Evolutionary conservation across 768 basidiomycete genomes (phyloP), one percentile per base, ranked within the genome.

Genomic region (Tubosaeta sp.): DNA sequence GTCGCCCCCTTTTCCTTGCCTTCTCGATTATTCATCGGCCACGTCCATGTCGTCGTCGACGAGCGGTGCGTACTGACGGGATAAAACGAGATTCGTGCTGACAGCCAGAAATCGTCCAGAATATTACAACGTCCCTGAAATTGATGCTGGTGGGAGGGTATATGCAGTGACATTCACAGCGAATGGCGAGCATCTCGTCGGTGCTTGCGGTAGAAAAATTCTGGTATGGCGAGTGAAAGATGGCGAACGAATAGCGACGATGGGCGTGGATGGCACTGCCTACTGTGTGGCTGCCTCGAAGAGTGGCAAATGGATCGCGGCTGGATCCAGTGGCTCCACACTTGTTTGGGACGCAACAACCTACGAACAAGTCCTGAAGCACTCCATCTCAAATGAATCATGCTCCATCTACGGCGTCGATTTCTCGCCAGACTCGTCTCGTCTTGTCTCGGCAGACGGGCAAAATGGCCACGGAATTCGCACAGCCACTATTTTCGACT

Each of bases 401-500:
- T n/a, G 4, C 14, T 4, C 2, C 34, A 35, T 35, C n/a, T n/a
- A 9, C 4, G 34, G n/a, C 34, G 34, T 35, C n/a, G 34, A 35
- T 18, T 35, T 35, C 4, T 35, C 34, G 16, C 16, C n/a, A 8
- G 34, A 35, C n/a, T 16, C 34, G 2, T 3, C 13, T 7, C 16
- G 16, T 4, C 34, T 35, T n/a, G 34, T 35, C 34, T 35, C 34
- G 5, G 34, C 34, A 0, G 16, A 35, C 16, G 16, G 6, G 8
- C 4, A 8, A 9, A n/a, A n/a, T n/a, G n/a, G n/a, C n/a, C n/a
- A 1, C 2, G 6, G 6, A 2, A 1, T 27, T 27, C n/a, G 6
- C 16, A 27, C 27, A 27, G 34, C 16, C 13, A 35, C 34, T 1
- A 35, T 35, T 8, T n/a, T 5, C 14, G 16, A 34, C 14, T 6